Evolutionary conservation across 75 land plant species (phyloP), one percentile per base, ranked within the genome.

Genomic region (Cryptomeria japonica): DNA sequence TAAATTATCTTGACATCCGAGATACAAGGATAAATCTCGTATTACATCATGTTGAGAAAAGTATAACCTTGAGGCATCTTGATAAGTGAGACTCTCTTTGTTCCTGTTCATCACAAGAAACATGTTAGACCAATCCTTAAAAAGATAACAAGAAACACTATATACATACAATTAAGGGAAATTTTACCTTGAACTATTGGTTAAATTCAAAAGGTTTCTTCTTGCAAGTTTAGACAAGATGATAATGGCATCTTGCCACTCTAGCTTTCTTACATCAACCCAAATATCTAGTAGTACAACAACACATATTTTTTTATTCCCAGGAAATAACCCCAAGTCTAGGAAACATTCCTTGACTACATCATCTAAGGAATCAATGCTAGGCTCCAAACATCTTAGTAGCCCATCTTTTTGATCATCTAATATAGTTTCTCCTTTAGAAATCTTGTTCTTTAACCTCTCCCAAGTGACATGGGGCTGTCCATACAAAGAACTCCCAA

Each of bases 11-110:
- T 22, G 84, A 39, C 85, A 90, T 75, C 83, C 87, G 34, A 90
- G 2, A 75, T 91, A 44, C 46, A 44, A 44, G 46, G 46, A 44
- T 44, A 44, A 44, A 44, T 44, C 46, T 44, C 46, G 5, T 82
- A 75, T 93, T 86, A 91, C 90, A 88, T 94, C 94, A 85, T 94
- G 95, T n/a, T 94, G 95, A 73, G 89, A 88, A 28, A 91, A 91
- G 34, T 79, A 92, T 22, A 94, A 84, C 58, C 91, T 93, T 85
- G 61, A 88, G 72, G 84, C 89, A 86, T 87, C 85, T 70, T 93
- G 85, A 68, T 90, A 91, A 42, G 31, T 10, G 51, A 83, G 22
- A 4, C 0, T 46, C 3, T 22, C 22, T 14, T 19, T 15, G 31
- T 22, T 44, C 31, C 84, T 11, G 18, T 25, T 47, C 10, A 31